These are phyloP conservation scores for Carex parvula DNA, from an alignment of 176 grass and related monocot species.

Conservation along the genomic window DNA sequence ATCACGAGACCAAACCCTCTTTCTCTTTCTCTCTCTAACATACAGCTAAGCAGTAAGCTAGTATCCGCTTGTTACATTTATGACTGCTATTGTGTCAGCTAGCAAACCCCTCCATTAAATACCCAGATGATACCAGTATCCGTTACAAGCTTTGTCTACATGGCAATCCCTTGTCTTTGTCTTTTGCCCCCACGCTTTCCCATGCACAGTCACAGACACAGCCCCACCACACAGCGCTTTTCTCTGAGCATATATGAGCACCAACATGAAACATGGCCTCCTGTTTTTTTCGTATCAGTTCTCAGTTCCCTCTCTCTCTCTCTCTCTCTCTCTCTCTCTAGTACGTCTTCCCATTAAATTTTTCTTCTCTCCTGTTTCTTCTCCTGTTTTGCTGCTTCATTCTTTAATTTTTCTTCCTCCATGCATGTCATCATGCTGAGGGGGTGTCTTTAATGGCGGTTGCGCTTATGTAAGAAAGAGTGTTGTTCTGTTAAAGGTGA, in stretches of 20 bases:
- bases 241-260: constrained; percentile 6
- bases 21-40: not conserved
- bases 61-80: constrained; percentile 20
- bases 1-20: constrained; percentile 13
- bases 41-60: constrained; percentile 15
- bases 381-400: not conserved
- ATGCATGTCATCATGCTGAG: not conserved
- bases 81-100: constrained; percentile 27
- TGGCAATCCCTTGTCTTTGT: constrained; percentile 17
- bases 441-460: not conserved
- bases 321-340: not conserved
- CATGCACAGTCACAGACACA: constrained; percentile 9
- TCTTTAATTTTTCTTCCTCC: constrained; percentile 1
- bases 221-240: constrained; percentile 13
- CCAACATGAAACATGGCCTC: constrained; percentile 9
- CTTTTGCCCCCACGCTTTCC: constrained; percentile 4
- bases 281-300: constrained; percentile 4
- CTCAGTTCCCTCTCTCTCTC: not conserved
- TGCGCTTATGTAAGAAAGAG: constrained; percentile 10
- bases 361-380: not conserved
- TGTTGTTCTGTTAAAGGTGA: constrained; percentile 6
- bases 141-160: constrained; percentile 20
- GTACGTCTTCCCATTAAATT: not conserved
- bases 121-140: constrained; percentile 25
- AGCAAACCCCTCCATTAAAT: constrained; percentile 22